Percentiles rank a stretch among this genome's conserved stretches.
These are phyloP conservation scores for Psilocybe subaeruginosa DNA, from an alignment of 768 basidiomycete species.

Conservation along the genomic window DNA sequence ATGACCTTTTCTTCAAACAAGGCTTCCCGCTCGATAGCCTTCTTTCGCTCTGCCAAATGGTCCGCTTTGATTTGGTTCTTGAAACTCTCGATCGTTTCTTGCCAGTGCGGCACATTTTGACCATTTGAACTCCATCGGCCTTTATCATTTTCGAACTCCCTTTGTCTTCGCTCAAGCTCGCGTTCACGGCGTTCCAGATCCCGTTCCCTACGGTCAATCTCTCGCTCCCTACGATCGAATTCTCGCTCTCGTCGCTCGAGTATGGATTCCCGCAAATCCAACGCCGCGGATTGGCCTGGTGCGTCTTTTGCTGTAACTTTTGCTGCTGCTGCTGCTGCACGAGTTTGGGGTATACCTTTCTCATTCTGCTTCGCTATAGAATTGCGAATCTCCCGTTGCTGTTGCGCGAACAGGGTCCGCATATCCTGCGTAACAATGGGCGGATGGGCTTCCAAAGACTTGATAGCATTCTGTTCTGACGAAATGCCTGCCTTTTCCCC, in stretches of 20 bases:
- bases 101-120: slow-evolving; percentile 10
- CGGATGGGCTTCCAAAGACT: not conserved
- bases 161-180: slow-evolving; percentile 24
- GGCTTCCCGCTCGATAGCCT: slow-evolving; percentile 15
- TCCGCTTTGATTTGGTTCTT: slow-evolving; percentile 11
- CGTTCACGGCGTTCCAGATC: slow-evolving; percentile 26
- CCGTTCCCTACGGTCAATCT: slow-evolving; percentile 23
- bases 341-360: not conserved
- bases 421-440: not conserved
- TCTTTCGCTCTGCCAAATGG: slow-evolving; percentile 16
- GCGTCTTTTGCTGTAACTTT: not conserved
- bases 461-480: not conserved
- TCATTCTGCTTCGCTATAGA: not conserved
- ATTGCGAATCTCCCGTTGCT: not conserved
- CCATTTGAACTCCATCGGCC: slow-evolving; percentile 14
- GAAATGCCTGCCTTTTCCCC: not conserved
- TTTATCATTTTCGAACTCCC: slow-evolving; percentile 23
- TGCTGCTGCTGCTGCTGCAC: not conserved
- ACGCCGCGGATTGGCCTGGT: not conserved
- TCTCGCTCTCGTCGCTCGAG: slow-evolving; percentile 17
- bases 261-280: slow-evolving; percentile 8
- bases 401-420: not conserved
- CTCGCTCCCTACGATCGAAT: slow-evolving; percentile 15
- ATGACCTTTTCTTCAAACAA: slow-evolving; percentile 18
- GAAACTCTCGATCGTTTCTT: slow-evolving; percentile 15